Percentiles rank a stretch among this genome's conserved stretches.
phyloP scores from a whole-genome alignment of 176 grass and related monocot species.

The Oryza meyeriana region DNA sequence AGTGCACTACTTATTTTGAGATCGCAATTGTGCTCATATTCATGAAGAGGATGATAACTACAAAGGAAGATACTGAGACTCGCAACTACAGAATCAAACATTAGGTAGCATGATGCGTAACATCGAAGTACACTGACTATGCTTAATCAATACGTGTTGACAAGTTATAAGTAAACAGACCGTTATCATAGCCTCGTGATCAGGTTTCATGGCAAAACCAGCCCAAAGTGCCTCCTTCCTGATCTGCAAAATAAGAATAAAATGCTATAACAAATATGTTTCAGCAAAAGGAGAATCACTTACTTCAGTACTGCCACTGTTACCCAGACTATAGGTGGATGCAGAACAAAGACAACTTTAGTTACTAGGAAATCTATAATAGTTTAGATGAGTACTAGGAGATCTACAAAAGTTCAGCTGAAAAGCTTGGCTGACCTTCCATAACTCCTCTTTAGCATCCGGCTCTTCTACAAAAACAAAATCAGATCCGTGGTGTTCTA shows the following conservation, averaged over 20 bases:
- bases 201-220: constrained; percentile 89
- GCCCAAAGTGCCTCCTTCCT: constrained; percentile 98
- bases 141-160: constrained; percentile 2
- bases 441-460: constrained; percentile 74
- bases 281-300: neutral
- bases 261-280: constrained; percentile 27
- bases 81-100: constrained; percentile 11
- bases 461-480: constrained; percentile 88
- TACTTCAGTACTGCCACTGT: neutral
- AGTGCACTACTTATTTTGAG: neutral
- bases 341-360: neutral
- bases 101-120: neutral
- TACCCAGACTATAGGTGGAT: neutral
- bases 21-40: neutral
- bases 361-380: neutral
- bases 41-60: constrained; percentile 16
- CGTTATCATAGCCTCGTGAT: constrained; percentile 85
- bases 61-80: neutral
- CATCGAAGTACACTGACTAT: neutral
- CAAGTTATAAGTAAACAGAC: constrained; percentile 59
- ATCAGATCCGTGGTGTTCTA: constrained; percentile 81
- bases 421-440: constrained; percentile 60
- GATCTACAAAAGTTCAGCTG: neutral
- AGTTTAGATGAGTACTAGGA: constrained; percentile 6
- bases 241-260: constrained; percentile 50